Base-by-base conservation (phyloP, 2,329 filamentous ascomycete genomes). In the Fusarium longipes region DNA sequence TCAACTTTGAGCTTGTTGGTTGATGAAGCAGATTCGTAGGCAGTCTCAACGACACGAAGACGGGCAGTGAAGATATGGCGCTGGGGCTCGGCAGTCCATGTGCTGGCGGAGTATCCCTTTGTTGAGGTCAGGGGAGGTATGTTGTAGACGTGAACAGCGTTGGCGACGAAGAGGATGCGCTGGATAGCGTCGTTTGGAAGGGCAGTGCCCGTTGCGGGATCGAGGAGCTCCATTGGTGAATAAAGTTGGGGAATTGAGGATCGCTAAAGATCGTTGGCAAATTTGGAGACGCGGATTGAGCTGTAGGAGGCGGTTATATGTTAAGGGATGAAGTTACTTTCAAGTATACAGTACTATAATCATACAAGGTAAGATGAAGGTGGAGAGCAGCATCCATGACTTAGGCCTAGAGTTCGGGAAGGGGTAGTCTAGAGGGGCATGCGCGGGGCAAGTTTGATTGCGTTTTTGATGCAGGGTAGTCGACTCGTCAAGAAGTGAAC, bases 41-140 rank as follows among this genome's bases (percentile, higher is more conserved):
- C 88, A 3, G 91, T 94, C 78, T 95, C 92, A 74, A 96, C 82
- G 67, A 95, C 82, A 73, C 93, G 92, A 53, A 96, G 80, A 45
- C 93, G 91, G 40, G 91, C 92, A 47, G 92, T 95, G 82, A 97
- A 96, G 80, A 97, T 96, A 76, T 93, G 89, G 35, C 89, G 87
- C 67, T 86, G 84, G 62, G 88, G 86, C 62, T 90, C 86, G 44
- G 83, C 82, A 27, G 93, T 96, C 93, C 93, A 97, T 66, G 86
- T 81, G 14, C 89, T 84, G 60, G 93, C 93, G 33, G 85, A 86
- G 83, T 97, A 91, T 77, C 93, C 93, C 77, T 91, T 91, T 72
- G 89, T 93, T 18, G 90, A 91, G 42, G 89, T 85, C 58, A 93
- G 83, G 24, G 93, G 93, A 18, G 93, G 93, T 77, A 96, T 93